Conservation (phyloP, 371 early-diverging fungal genomes). For the Capillidium heterosporum region DNA sequence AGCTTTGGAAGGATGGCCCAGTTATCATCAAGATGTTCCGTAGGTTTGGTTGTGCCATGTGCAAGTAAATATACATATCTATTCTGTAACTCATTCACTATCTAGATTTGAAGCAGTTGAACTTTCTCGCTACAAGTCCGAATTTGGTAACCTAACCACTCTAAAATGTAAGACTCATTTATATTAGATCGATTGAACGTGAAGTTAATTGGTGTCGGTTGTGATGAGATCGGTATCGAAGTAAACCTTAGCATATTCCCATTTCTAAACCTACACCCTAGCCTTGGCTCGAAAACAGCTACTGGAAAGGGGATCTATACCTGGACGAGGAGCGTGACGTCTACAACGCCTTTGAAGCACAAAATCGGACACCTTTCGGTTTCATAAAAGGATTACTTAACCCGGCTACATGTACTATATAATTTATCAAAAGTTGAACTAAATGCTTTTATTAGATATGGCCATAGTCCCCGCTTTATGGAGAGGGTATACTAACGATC, state of each 20-base stretch:
- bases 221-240: not conserved
- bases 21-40: not conserved
- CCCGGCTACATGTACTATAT: not conserved
- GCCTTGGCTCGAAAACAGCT: too few relatives aligned
- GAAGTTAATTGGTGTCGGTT: not conserved
- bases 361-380: not conserved
- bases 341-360: not conserved
- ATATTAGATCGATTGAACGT: not conserved
- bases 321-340: not conserved
- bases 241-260: not conserved
- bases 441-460: not conserved
- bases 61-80: not conserved
- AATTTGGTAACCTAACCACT: not conserved
- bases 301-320: not conserved
- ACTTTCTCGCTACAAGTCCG: not conserved
- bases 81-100: not conserved
- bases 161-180: not conserved
- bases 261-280: too few relatives aligned
- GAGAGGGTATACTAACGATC: not conserved
- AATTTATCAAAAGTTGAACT: not conserved
- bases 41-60: not conserved
- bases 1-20: not conserved
- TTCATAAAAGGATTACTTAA: not conserved
- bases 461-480: not conserved
- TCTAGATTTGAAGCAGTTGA: not conserved